These are phyloP conservation scores for Aspergillus sp. DNA, from an alignment of 2,329 filamentous ascomycete genomes.

Conservation along the genomic window DNA sequence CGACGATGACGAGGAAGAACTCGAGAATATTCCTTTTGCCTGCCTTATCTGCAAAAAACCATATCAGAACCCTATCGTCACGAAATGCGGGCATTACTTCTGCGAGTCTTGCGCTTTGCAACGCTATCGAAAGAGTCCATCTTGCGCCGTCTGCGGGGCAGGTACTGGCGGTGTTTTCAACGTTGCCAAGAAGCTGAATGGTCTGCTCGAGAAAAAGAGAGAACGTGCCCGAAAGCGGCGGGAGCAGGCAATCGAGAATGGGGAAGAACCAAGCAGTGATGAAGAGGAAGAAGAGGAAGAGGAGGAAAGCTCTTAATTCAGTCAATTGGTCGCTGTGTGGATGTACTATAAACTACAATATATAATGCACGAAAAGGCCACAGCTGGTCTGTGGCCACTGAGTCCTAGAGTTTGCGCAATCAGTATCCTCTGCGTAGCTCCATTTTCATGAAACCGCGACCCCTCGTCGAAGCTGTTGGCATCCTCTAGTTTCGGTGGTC, in stretches of 20 bases:
- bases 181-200: slow-evolving; percentile 78
- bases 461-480: not conserved
- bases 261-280: slow-evolving; percentile 55
- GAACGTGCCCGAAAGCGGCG: slow-evolving; percentile 60
- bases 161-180: slow-evolving; percentile 92
- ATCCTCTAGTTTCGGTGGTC: not conserved
- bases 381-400: slow-evolving; percentile 5
- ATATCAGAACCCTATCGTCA: slow-evolving; percentile 81
- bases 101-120: slow-evolving; percentile 88
- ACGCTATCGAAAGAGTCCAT: slow-evolving; percentile 83
- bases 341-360: not conserved
- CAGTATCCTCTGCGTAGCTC: not conserved
- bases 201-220: slow-evolving; percentile 73
- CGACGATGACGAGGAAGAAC: slow-evolving; percentile 66
- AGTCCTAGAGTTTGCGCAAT: not conserved
- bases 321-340: not conserved
- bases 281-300: slow-evolving; percentile 51
- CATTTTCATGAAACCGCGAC: not conserved
- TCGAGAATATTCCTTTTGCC: slow-evolving; percentile 85
- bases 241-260: slow-evolving; percentile 57
- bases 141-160: slow-evolving; percentile 81
- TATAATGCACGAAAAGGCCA: not conserved
- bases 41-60: slow-evolving; percentile 82
- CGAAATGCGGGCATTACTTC: slow-evolving; percentile 94
- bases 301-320: slow-evolving; percentile 12